Base-by-base conservation (phyloP, 306 rosid genomes). In the Potentilla sterilis region DNA sequence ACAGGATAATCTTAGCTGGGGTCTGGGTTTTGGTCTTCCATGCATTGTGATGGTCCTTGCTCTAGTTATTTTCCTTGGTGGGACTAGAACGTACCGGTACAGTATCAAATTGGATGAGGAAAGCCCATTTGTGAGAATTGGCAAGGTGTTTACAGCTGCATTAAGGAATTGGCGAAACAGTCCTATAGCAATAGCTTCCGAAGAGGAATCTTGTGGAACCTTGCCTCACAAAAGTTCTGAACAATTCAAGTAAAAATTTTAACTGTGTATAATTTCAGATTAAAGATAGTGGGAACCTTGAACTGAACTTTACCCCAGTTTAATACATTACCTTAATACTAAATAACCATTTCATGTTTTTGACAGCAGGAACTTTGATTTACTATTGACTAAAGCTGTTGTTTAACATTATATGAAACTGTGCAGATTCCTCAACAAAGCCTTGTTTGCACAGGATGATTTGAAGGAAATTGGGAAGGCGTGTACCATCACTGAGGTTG, bases 401-500 rank as follows among this genome's bases (percentile, higher is more conserved):
- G 28, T 28, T 28, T 28, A 28, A 28, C 28, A 54, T 54, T 0
- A 6, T 18, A 54, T 19, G 21, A 8, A 42, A 32, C 69, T 51
- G 67, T 8, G 18, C 72, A 87, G 88, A 75, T 87, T 87, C 71
- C 88, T 87, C 42, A 48, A 87, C 69, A 87, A 77, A 69, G 90
- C 90, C 2, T 75, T 87, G 72, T 41, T 87, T 21, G 59, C 79
- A 11, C 77, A 83, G 0, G 52, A 72, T 38, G 81, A 79, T 79
- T 41, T 51, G 28, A 82, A 75, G 5, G 67, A 70, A 72, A 82
- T 42, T 11, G 73, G 78, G 42, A 61, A 24, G 42, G 54, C 28
- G 32, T 82, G 81, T 70, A 67, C 49, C 47, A 28, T 75, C 12
- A 24, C 42, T 28, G 87, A 87, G 28, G 82, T 87, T 78, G 88